phyloP scores from a whole-genome alignment of 345 rosid genomes.

The Mangifera indica region DNA sequence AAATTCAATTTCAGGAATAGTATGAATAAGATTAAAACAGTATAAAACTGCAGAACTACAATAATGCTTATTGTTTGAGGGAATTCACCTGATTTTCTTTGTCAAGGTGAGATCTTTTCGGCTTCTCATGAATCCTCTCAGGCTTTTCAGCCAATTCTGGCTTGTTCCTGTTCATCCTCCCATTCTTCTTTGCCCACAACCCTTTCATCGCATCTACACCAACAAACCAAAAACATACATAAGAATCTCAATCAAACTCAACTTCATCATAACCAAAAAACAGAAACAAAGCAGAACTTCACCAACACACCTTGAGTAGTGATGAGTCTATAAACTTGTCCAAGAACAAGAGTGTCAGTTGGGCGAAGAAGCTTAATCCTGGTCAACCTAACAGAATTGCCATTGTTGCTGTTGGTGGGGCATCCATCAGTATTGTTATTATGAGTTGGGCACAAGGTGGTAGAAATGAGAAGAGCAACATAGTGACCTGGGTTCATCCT shows the following conservation, averaged over 20 bases:
- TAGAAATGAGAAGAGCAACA: slow-evolving; percentile 88
- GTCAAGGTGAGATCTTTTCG: slow-evolving; percentile 40
- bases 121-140: slow-evolving; percentile 23
- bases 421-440: slow-evolving; percentile 14
- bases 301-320: slow-evolving; percentile 57
- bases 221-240: too few relatives aligned
- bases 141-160: slow-evolving; percentile 28
- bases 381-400: slow-evolving; percentile 58
- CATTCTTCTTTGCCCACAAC: slow-evolving; percentile 63
- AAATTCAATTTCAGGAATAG: not conserved
- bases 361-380: slow-evolving; percentile 93
- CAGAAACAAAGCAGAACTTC: not conserved
- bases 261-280: not conserved
- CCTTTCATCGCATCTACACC: slow-evolving; percentile 82
- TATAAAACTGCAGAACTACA: too few relatives aligned
- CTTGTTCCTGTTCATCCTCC: slow-evolving; percentile 48
- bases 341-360: slow-evolving; percentile 69
- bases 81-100: slow-evolving; percentile 43
- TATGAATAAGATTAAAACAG: too few relatives aligned
- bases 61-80: not conserved
- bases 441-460: slow-evolving; percentile 50
- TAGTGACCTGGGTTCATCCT: slow-evolving; percentile 85
- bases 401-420: slow-evolving; percentile 9
- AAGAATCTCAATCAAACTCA: slow-evolving; percentile 18
- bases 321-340: slow-evolving; percentile 82